These are phyloP conservation scores for Tuber umbilicatum DNA, from an alignment of 495 filamentous ascomycete genomes.

Conservation along the genomic window DNA sequence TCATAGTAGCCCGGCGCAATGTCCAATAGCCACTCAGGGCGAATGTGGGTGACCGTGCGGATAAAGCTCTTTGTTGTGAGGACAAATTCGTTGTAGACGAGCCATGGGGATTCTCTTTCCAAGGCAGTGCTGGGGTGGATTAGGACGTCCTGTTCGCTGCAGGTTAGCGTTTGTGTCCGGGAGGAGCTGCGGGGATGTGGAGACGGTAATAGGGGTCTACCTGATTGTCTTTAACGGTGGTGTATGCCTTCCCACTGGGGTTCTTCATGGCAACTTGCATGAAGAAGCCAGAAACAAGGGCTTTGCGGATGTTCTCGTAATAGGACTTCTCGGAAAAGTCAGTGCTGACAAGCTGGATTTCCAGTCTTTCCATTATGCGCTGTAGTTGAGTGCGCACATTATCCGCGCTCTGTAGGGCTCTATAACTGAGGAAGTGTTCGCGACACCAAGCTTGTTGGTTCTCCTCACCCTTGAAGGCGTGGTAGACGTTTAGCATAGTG, in stretches of 20 bases:
- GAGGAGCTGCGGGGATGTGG: neutral
- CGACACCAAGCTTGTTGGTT: conserved; percentile 85
- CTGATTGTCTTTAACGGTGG: conserved; percentile 87
- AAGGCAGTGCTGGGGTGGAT: conserved; percentile 88
- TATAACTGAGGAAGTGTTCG: conserved; percentile 90
- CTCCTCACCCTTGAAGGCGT: conserved; percentile 78
- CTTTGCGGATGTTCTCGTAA: conserved; percentile 91
- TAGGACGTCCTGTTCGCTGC: conserved; percentile 61
- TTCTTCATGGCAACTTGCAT: conserved; percentile 99
- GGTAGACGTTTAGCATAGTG: conserved; percentile 94
- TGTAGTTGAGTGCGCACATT: conserved; percentile 85
- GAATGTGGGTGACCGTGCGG: conserved; percentile 59
- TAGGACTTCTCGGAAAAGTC: conserved; percentile 94
- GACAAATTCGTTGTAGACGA: conserved; percentile 97
- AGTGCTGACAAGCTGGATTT: conserved; percentile 76
- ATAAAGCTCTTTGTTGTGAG: conserved; percentile 94
- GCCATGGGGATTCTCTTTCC: conserved; percentile 82
- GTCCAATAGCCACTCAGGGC: conserved; percentile 84
- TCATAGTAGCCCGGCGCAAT: conserved; percentile 92
- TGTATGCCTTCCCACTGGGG: conserved; percentile 67
- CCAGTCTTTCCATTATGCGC: conserved; percentile 91
- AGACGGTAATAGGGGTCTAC: conserved; percentile 13
- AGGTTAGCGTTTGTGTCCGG: conserved; percentile 6
- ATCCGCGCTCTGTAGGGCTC: conserved; percentile 83
- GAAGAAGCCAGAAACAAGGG: conserved; percentile 94